Percentiles rank a stretch among this genome's conserved stretches.
phyloP scores from a whole-genome alignment of 306 rosid species.

The Casuarina glauca region DNA sequence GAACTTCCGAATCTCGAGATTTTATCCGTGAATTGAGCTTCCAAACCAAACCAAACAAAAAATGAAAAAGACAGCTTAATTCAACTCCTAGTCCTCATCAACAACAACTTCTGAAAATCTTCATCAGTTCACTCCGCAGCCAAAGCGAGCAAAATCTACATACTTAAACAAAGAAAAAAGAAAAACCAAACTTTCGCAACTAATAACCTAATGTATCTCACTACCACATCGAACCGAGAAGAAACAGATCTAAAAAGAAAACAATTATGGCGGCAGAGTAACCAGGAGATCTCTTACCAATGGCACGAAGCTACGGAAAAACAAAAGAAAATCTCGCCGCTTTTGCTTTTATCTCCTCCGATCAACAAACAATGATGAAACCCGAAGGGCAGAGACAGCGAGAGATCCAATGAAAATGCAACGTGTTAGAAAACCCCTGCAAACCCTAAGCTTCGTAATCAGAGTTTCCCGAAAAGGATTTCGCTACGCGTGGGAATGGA shows the following conservation, averaged over 20 bases:
- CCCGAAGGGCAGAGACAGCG: not conserved
- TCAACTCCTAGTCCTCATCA: not conserved
- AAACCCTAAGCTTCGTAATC: conserved; percentile 8
- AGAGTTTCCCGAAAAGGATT: not conserved
- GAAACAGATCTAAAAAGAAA: not conserved
- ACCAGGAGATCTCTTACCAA: conserved; percentile 43
- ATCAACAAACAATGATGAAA: conserved; percentile 17
- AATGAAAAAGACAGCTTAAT: not conserved
- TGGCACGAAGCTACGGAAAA: conserved; percentile 31
- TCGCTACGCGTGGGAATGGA: not conserved
- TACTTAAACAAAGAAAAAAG: not conserved
- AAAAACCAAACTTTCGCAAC: not conserved
- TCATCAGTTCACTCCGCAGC: not conserved
- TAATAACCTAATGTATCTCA: not conserved
- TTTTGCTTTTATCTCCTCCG: not conserved
- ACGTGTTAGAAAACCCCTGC: conserved; percentile 4
- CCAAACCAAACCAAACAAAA: not conserved
- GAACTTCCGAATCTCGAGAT: not conserved
- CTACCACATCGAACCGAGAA: not conserved
- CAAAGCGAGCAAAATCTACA: not conserved
- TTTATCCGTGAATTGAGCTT: not conserved
- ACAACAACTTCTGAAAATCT: not conserved
- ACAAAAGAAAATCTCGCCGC: not conserved
- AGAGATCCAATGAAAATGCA: conserved; percentile 15
- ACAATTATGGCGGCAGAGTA: conserved; percentile 2